A percentile compares a stretch with the other conserved stretches of the same genome.
Evolutionary conservation across 2,329 filamentous ascomycete genomes (phyloP).

Genomic region (Ophiostoma sp.): DNA sequence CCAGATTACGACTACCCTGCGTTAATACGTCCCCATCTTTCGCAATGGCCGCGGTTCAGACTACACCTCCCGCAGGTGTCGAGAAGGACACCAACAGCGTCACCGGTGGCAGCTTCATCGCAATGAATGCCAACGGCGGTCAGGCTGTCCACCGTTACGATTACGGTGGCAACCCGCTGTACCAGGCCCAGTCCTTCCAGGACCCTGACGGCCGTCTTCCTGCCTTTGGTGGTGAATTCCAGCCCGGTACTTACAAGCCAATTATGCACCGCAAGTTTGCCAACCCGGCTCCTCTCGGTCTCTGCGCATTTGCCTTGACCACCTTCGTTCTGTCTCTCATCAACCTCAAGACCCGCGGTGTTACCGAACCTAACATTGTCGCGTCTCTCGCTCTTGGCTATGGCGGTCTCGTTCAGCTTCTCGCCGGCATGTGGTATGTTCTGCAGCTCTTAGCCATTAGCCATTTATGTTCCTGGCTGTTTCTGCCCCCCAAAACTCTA

Average conservation of each 20-base stretch:
- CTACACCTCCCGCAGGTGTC: neutral
- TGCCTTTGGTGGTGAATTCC: conserved; percentile 67
- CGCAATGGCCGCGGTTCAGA: conserved; percentile 23
- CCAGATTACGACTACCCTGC: neutral
- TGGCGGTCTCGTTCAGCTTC: conserved; percentile 71
- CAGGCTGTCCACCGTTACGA: conserved; percentile 27
- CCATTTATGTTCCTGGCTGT: neutral
- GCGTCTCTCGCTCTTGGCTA: conserved; percentile 67
- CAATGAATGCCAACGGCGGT: conserved; percentile 15
- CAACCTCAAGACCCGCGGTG: conserved; percentile 61
- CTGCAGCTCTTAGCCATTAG: neutral
- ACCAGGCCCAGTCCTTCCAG: conserved; percentile 34
- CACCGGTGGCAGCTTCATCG: conserved; percentile 9
- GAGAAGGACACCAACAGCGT: conserved; percentile 24
- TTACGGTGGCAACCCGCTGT: conserved; percentile 40
- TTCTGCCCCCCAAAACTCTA: neutral
- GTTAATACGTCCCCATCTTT: neutral
- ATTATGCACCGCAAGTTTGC: conserved; percentile 65
- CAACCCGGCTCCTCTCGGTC: conserved; percentile 73
- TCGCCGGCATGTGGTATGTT: conserved; percentile 83
- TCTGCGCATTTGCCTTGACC: conserved; percentile 74
- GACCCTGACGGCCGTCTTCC: conserved; percentile 41
- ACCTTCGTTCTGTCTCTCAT: conserved; percentile 73
- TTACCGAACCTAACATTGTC: conserved; percentile 60
- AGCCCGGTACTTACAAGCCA: conserved; percentile 62